Base-by-base conservation (phyloP, 192 early-diverging fungal genomes). In the Gryganskiella cystojenkinii region DNA sequence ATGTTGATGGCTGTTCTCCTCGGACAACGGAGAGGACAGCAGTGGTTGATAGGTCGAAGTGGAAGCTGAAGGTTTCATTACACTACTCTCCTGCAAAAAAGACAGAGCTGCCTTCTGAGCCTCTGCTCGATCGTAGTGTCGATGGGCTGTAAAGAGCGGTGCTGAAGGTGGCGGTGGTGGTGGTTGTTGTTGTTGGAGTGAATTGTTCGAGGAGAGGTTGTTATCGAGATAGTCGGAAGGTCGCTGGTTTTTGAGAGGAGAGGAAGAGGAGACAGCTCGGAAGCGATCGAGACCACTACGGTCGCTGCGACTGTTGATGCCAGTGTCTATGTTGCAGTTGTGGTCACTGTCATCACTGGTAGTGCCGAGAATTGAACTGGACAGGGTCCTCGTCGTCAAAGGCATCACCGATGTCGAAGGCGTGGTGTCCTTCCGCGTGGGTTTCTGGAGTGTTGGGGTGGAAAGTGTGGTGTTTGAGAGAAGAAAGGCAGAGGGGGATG, bases 81-180 rank as follows among this genome's bases (percentile, higher is more conserved):
- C 22, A 33, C n/a, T 22, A 17, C 45, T 52, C 52, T 47, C 43
- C 19, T 33, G 54, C 19, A 40, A 25, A 43, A 56, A 31, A 15
- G 51, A 47, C 28, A 56, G 55, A n/a, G 25, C 19, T 3, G 57
- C 14, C 15, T 59, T 45, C 10, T 69, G 34, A 37, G 58, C n/a
- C 14, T 40, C 35, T 25, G 58, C 47, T 17, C 67, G 67, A 33
- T 61, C 67, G 14, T 33, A 24, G 54, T 22, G 64, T 8, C 22
- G 52, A 22, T 35, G 64, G 64, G 54, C 54, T 15, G 64, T 56
- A 54, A 52, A 67, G 40, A n/a, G n/a, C n/a, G n/a, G n/a, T n/a
- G n/a, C n/a, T n/a, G n/a, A n/a, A n/a, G n/a, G n/a, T n/a, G n/a
- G n/a, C n/a, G n/a, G n/a, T n/a, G n/a, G n/a, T n/a, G n/a, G n/a